Evolutionary conservation across 495 filamentous ascomycete species (phyloP).

Genomic region (Xylaria curta): DNA sequence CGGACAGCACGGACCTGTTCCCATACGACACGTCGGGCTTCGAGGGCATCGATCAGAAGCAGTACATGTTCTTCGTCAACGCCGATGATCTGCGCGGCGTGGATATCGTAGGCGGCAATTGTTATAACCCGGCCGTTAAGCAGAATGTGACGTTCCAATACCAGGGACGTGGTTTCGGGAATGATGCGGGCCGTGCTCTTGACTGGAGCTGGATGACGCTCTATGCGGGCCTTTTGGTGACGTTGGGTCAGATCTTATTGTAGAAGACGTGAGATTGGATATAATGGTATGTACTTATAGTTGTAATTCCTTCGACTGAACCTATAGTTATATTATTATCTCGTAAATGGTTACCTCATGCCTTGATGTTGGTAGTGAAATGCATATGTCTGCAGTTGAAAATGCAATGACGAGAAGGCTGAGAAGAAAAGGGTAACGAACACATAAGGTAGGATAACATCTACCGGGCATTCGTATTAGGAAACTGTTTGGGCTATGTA

Average conservation of each 20-base stretch:
- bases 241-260: neutral
- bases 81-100: slow-evolving; percentile 71
- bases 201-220: slow-evolving; percentile 29
- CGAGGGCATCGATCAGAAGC: slow-evolving; percentile 62
- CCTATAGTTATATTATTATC: slow-evolving; percentile 4
- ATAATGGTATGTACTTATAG: neutral
- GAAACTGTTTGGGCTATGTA: too few species aligned
- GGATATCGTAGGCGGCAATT: slow-evolving; percentile 73
- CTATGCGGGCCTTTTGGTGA: slow-evolving; percentile 5
- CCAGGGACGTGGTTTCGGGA: slow-evolving; percentile 64
- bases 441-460: neutral
- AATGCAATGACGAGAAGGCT: neutral
- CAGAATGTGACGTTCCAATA: slow-evolving; percentile 74
- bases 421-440: neutral
- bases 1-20: slow-evolving; percentile 66
- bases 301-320: neutral
- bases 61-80: slow-evolving; percentile 80
- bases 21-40: slow-evolving; percentile 80
- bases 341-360: neutral
- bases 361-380: neutral
- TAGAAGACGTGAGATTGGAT: neutral
- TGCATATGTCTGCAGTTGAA: neutral
- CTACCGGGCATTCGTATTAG: neutral
- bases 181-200: slow-evolving; percentile 21
- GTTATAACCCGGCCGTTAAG: slow-evolving; percentile 64